Evolutionary conservation across 257 asterid species (phyloP).

Genomic region (Plectranthus barbatus): DNA sequence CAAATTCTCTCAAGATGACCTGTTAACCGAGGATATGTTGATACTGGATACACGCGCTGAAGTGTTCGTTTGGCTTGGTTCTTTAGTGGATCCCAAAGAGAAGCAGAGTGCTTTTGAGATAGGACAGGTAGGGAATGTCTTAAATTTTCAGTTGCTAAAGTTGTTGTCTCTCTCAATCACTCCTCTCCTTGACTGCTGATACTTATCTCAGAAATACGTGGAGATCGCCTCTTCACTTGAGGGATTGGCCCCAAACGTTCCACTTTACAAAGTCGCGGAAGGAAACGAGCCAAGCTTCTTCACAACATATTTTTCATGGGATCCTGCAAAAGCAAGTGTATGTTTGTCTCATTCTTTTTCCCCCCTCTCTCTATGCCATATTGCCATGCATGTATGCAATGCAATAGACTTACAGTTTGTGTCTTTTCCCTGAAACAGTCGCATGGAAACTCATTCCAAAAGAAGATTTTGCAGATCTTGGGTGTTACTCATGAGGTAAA

Average conservation of each 20-base stretch:
- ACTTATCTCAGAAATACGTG: conserved; percentile 59
- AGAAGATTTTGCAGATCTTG: conserved; percentile 76
- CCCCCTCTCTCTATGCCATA: background rate
- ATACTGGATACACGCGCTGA: conserved; percentile 88
- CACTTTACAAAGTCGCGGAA: conserved; percentile 79
- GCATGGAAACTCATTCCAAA: conserved; percentile 93
- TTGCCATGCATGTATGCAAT: background rate
- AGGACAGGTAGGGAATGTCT: conserved; percentile 58
- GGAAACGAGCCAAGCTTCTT: conserved; percentile 96
- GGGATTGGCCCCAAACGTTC: conserved; percentile 65
- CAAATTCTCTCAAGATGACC: conserved; percentile 90
- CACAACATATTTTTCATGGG: conserved; percentile 92
- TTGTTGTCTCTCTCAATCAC: background rate
- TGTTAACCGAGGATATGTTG: conserved; percentile 82
- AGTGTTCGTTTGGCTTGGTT: conserved; percentile 89
- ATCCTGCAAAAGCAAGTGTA: conserved; percentile 86
- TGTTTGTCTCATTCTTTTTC: background rate
- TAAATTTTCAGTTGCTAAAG: conserved; percentile 2
- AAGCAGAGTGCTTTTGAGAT: conserved; percentile 71
- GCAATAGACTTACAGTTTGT: background rate
- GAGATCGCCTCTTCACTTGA: conserved; percentile 83
- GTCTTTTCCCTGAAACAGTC: conserved; percentile 39
- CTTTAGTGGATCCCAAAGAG: conserved; percentile 66
- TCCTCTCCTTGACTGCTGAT: conserved; percentile 16
- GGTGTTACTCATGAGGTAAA: conserved; percentile 84